Evolutionary conservation across 2,329 filamentous ascomycete genomes (phyloP), one percentile per base, ranked within the genome.

Genomic region (Diaporthe sp.): DNA sequence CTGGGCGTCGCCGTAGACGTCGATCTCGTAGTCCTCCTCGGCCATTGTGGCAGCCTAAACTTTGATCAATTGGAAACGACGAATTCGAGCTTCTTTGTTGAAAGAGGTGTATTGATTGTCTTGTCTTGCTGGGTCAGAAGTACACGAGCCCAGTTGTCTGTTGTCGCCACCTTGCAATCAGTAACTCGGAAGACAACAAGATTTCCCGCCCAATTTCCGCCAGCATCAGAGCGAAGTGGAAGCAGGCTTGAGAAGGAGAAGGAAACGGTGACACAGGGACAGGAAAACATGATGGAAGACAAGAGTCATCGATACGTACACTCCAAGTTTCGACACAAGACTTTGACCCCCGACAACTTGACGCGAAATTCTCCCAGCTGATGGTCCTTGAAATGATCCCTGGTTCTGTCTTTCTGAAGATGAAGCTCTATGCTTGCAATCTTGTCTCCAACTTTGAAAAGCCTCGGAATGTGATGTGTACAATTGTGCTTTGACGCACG

Each of bases 1-100:
- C 31, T 77, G 73, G 75, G 87, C 86, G 79, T 93, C 92, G 79
- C 91, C 92, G 81, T 94, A 94, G 80, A 94, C 92, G 79, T 94
- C 92, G 84, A 94, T 93, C 79, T 94, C 92, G 83, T 92, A 93
- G 80, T 93, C 91, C 80, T 93, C 91, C 80, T 94, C 92, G 79
- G 92, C 90, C 92, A 93, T 94, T 69, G 80, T 84, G 81, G 46
- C 46, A 59, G 62, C 42, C 73, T 75, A 75, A 51, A 73, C 9
- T 34, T n/a, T 31, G 44, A 49, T 75, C 62, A 75, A 75, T 68
- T 72, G 42, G 59, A 62, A 71, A 70, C 34, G 62, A 53, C 37
- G 61, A 59, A 70, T 51, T 51, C 69, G 72, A 75, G 74, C 65
- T 57, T 37, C 75, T 77, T 73, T 77, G 74, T 77, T 80, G 79